These are phyloP conservation scores for Arthrobotrys conoides DNA, from an alignment of 2,329 filamentous ascomycete genomes.

Conservation along the genomic window DNA sequence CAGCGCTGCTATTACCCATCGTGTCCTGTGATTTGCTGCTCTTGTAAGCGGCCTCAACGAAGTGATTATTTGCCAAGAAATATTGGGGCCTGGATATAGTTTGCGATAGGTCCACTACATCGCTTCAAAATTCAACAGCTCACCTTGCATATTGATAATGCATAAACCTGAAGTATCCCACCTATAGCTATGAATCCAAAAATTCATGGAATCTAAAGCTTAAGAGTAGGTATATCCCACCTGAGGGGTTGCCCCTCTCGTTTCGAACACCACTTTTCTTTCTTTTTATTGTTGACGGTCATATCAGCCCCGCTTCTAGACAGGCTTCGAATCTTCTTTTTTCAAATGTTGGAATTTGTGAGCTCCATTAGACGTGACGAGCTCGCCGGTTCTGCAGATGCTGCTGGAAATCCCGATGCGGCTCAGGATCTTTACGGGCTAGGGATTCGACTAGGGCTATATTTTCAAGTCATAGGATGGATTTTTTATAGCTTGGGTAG, in stretches of 20 bases:
- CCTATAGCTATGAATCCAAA: too few species aligned
- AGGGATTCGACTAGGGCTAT: slow-evolving; percentile 33
- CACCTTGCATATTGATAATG: slow-evolving; percentile 14
- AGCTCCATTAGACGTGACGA: background rate
- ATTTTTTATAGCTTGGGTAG: slow-evolving; percentile 10
- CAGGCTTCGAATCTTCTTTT: background rate
- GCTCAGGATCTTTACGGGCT: slow-evolving; percentile 38
- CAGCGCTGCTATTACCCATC: too few species aligned
- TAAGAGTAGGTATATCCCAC: slow-evolving; percentile 6
- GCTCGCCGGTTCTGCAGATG: slow-evolving; percentile 3
- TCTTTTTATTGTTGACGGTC: too few species aligned
- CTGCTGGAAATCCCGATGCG: slow-evolving; percentile 29
- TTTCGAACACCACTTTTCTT: slow-evolving; percentile 13
- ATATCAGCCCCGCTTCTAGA: slow-evolving; percentile 22
- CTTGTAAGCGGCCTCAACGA: too few species aligned
- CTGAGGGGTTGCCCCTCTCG: slow-evolving; percentile 10
- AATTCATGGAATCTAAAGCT: slow-evolving; percentile 2
- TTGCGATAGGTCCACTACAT: too few species aligned
- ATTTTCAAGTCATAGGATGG: slow-evolving; percentile 31
- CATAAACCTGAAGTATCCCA: too few species aligned
- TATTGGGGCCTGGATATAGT: too few species aligned
- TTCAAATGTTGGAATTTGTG: slow-evolving; percentile 13
- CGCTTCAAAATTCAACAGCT: slow-evolving; percentile 13
- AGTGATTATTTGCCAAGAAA: too few species aligned
- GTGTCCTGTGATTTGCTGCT: too few species aligned